A percentile compares a stretch with the other conserved stretches of the same genome.
Conservation (phyloP, 2,329 filamentous ascomycete genomes). For the Zymoseptoria tritici region DNA sequence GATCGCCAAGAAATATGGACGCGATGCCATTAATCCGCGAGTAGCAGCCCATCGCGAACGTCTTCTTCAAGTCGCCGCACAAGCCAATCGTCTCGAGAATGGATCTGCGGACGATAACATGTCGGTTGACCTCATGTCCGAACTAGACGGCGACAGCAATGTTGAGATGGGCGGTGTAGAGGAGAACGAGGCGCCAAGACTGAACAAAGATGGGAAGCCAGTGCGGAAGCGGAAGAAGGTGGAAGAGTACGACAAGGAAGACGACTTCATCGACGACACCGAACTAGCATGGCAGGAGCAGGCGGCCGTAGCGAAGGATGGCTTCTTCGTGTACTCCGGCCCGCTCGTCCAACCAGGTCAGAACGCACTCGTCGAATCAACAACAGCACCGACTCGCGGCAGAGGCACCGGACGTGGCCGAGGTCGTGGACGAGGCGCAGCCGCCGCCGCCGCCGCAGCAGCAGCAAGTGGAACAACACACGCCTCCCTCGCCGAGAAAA, state of each 20-base stretch:
- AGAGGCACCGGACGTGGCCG: conserved; percentile 43
- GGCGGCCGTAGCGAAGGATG: conserved; percentile 86
- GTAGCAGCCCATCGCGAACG: conserved; percentile 82
- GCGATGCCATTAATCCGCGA: conserved; percentile 85
- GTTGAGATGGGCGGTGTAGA: conserved; percentile 73
- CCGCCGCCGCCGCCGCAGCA: conserved; percentile 34
- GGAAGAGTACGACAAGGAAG: conserved; percentile 60
- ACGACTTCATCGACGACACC: conserved; percentile 76
- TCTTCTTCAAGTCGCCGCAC: conserved; percentile 79
- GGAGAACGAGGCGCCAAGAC: conserved; percentile 53
- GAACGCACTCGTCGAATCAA: conserved; percentile 37
- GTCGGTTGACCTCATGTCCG: conserved; percentile 62
- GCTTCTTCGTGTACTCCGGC: conserved; percentile 96
- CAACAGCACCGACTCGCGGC: conserved; percentile 14
- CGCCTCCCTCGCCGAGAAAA: conserved; percentile 23
- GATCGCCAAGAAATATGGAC: conserved; percentile 89
- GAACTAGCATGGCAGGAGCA: conserved; percentile 94
- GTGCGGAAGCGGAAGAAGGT: conserved; percentile 67
- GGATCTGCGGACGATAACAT: conserved; percentile 68
- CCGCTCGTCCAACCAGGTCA: conserved; percentile 82
- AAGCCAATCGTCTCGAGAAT: conserved; percentile 76
- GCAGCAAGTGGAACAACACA: conserved; percentile 14
- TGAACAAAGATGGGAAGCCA: conserved; percentile 64
- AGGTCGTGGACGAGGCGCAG: conserved; percentile 47
- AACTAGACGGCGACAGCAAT: conserved; percentile 67